Evolutionary conservation across 768 basidiomycete species (phyloP).

Genomic region (Serendipita indica): DNA sequence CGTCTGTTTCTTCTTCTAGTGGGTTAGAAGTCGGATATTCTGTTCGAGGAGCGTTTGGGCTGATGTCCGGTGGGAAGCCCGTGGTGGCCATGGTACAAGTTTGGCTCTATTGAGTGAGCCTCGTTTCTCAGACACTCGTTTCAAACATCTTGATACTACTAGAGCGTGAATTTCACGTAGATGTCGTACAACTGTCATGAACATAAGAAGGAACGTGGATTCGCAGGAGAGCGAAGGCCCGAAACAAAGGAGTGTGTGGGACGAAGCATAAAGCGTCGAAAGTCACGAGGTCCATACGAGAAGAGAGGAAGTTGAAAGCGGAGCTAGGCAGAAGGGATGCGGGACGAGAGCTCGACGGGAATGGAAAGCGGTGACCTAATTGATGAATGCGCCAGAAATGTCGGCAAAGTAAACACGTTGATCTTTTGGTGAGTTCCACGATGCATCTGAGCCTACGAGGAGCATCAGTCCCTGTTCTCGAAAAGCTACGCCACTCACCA

Average conservation of each 20-base stretch:
- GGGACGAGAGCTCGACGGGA: not conserved
- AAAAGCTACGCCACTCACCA: slow-evolving; percentile 24
- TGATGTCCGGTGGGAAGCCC: not conserved
- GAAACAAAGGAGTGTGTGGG: not conserved
- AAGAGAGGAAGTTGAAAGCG: not conserved
- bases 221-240: not conserved
- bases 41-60: not conserved
- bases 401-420: slow-evolving; percentile 55
- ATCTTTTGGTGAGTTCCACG: slow-evolving; percentile 45
- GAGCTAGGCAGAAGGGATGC: not conserved
- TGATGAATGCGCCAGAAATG: slow-evolving; percentile 46
- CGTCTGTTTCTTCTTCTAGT: not conserved
- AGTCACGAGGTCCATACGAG: not conserved
- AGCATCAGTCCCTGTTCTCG: slow-evolving; percentile 20
- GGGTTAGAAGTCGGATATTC: not conserved
- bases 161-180: not conserved
- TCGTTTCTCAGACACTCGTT: not conserved
- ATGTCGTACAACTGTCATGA: not conserved
- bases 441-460: slow-evolving; percentile 30
- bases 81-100: not conserved
- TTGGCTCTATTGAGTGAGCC: not conserved
- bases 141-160: not conserved
- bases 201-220: not conserved
- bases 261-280: too few relatives aligned
- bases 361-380: not conserved